These are phyloP conservation scores for Boletus austroedulis DNA, from an alignment of 1,284 basidiomycete genomes.

Conservation along the genomic window DNA sequence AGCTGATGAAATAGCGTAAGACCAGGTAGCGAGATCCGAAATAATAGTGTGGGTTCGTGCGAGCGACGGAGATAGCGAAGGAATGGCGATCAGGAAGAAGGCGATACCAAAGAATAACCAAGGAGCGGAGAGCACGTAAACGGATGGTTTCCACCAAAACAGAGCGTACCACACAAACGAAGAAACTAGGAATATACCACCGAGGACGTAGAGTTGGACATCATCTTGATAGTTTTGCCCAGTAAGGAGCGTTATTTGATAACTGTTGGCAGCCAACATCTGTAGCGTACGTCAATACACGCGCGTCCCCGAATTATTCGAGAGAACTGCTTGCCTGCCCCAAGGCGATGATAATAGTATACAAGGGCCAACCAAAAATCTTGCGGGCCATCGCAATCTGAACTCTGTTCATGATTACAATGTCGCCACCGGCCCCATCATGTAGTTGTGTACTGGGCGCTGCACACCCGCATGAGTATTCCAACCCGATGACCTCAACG, in stretches of 20 bases:
- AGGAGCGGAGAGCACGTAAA: slow-evolving; percentile 80
- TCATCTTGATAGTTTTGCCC: slow-evolving; percentile 82
- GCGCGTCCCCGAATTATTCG: neutral
- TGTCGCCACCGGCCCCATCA: slow-evolving; percentile 54
- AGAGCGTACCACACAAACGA: slow-evolving; percentile 88
- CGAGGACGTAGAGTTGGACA: slow-evolving; percentile 85
- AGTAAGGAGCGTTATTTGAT: slow-evolving; percentile 87
- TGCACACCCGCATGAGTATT: slow-evolving; percentile 14
- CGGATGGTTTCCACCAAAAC: slow-evolving; percentile 84
- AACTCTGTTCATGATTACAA: slow-evolving; percentile 71
- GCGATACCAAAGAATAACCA: slow-evolving; percentile 89
- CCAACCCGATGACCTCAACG: neutral
- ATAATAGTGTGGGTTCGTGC: slow-evolving; percentile 61
- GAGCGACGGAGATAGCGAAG: slow-evolving; percentile 68
- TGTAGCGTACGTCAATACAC: slow-evolving; percentile 27
- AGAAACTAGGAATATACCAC: slow-evolving; percentile 80
- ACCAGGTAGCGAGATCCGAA: slow-evolving; percentile 81
- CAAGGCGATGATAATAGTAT: slow-evolving; percentile 82
- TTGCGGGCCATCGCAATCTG: slow-evolving; percentile 80
- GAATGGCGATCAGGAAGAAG: slow-evolving; percentile 87
- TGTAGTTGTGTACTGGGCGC: slow-evolving; percentile 54
- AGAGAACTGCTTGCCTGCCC: slow-evolving; percentile 59
- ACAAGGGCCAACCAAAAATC: slow-evolving; percentile 82
- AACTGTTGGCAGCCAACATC: slow-evolving; percentile 87
- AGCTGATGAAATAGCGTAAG: slow-evolving; percentile 84